These are phyloP conservation scores for Hymenoscyphus infarciens DNA, from an alignment of 2,329 filamentous ascomycete genomes.

Conservation along the genomic window DNA sequence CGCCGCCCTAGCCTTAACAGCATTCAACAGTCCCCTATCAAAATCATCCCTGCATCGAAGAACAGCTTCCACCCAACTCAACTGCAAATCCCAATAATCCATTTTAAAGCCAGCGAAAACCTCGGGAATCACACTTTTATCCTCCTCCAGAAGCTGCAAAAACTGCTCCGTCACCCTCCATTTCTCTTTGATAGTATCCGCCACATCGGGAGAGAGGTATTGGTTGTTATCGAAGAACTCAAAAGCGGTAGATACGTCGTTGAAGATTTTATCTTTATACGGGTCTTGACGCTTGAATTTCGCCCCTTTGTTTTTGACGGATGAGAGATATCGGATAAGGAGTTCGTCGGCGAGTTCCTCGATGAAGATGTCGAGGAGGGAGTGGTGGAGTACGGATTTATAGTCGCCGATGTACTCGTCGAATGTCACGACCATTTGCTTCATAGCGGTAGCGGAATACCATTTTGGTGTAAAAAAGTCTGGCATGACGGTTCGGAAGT, in stretches of 20 bases:
- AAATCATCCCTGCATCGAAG: conserved; percentile 87
- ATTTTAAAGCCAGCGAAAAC: conserved; percentile 81
- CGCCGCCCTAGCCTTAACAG: conserved; percentile 83
- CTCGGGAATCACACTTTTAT: conserved; percentile 68
- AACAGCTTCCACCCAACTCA: conserved; percentile 94
- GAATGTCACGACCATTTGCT: conserved; percentile 90
- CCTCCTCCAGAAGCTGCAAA: conserved; percentile 72
- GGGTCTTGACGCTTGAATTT: conserved; percentile 85
- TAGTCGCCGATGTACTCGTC: conserved; percentile 94
- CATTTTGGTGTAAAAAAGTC: conserved; percentile 90
- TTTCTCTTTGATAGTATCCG: conserved; percentile 74
- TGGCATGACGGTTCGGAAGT: conserved; percentile 78
- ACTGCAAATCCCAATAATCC: conserved; percentile 88
- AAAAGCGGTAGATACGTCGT: conserved; percentile 87
- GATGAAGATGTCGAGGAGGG: conserved; percentile 84
- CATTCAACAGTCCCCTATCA: conserved; percentile 82
- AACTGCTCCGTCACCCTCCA: conserved; percentile 91
- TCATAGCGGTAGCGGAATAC: conserved; percentile 85
- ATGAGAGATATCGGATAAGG: conserved; percentile 76
- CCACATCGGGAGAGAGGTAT: conserved; percentile 62
- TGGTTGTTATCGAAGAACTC: conserved; percentile 72
- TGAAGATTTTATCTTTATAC: conserved; percentile 88
- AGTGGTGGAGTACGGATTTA: conserved; percentile 76
- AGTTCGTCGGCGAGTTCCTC: conserved; percentile 93
- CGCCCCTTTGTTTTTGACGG: conserved; percentile 83